These are phyloP conservation scores for Zelopaecilomyces penicillatus DNA, from an alignment of 2,329 filamentous ascomycete species.

Conservation along the genomic window DNA sequence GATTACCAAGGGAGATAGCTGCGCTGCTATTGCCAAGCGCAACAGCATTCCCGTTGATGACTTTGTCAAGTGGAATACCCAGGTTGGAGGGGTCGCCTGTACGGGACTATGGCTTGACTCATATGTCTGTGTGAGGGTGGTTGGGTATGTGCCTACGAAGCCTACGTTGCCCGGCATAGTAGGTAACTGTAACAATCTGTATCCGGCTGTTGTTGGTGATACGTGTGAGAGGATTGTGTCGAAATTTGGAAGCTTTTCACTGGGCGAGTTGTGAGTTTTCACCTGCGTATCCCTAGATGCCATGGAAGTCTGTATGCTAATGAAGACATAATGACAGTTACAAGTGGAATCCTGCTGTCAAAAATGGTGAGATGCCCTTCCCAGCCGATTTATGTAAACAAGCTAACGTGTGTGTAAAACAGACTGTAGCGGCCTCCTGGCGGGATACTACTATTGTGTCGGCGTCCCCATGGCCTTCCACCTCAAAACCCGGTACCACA, in stretches of 20 bases:
- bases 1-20: slow-evolving; percentile 15
- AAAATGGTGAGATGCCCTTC: no score
- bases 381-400: no score
- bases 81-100: slow-evolving; percentile 8
- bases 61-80: slow-evolving; percentile 16
- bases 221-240: background rate
- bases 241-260: background rate
- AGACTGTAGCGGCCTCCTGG: no score
- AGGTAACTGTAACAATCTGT: slow-evolving; percentile 4
- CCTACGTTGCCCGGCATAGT: slow-evolving; percentile 6
- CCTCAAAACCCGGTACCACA: no score
- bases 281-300: no score
- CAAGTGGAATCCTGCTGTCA: slow-evolving; percentile 1
- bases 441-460: no score
- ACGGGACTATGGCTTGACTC: slow-evolving; percentile 6
- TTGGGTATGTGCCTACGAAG: slow-evolving; percentile 1
- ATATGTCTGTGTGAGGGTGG: slow-evolving; percentile 10
- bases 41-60: slow-evolving; percentile 16
- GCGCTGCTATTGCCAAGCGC: slow-evolving; percentile 14
- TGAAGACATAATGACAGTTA: background rate
- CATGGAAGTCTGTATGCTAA: no score
- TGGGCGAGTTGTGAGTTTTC: background rate
- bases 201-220: background rate
- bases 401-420: no score
- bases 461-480: no score